These are phyloP conservation scores for Chalara sp. DNA, from an alignment of 2,329 filamentous ascomycete species.

Conservation along the genomic window DNA sequence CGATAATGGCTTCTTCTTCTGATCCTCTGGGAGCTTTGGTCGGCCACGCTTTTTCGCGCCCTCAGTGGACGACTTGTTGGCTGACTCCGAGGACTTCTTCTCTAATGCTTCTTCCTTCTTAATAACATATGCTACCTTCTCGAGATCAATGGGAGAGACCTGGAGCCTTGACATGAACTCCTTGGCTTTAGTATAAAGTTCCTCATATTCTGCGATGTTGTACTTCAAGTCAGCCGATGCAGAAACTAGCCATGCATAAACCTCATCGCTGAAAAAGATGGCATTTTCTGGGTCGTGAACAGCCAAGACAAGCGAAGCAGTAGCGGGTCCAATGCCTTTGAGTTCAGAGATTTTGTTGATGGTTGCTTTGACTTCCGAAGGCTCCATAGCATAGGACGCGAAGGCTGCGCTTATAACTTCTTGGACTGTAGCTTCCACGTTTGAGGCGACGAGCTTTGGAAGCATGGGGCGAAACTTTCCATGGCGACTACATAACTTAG, in stretches of 20 bases:
- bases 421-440: slow-evolving; percentile 41
- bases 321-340: slow-evolving; percentile 74
- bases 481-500: slow-evolving; percentile 31
- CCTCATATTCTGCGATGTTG: slow-evolving; percentile 58
- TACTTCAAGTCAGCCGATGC: slow-evolving; percentile 47
- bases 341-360: slow-evolving; percentile 51
- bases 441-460: slow-evolving; percentile 49
- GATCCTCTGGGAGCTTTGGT: slow-evolving; percentile 14
- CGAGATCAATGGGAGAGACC: slow-evolving; percentile 54
- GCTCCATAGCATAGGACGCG: slow-evolving; percentile 33
- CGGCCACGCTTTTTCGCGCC: slow-evolving; percentile 17
- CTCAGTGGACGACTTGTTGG: slow-evolving; percentile 9
- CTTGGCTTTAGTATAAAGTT: slow-evolving; percentile 40
- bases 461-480: slow-evolving; percentile 56
- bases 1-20: slow-evolving; percentile 16
- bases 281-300: slow-evolving; percentile 51
- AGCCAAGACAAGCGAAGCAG: slow-evolving; percentile 66
- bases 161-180: slow-evolving; percentile 41
- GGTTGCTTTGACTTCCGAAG: slow-evolving; percentile 32
- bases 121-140: slow-evolving; percentile 66
- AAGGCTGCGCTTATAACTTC: slow-evolving; percentile 47
- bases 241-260: slow-evolving; percentile 59
- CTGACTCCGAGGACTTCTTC: slow-evolving; percentile 4
- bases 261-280: slow-evolving; percentile 77
- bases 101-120: slow-evolving; percentile 35